Base-by-base conservation (phyloP, 2,329 filamentous ascomycete genomes). In the Ustulina deusta region DNA sequence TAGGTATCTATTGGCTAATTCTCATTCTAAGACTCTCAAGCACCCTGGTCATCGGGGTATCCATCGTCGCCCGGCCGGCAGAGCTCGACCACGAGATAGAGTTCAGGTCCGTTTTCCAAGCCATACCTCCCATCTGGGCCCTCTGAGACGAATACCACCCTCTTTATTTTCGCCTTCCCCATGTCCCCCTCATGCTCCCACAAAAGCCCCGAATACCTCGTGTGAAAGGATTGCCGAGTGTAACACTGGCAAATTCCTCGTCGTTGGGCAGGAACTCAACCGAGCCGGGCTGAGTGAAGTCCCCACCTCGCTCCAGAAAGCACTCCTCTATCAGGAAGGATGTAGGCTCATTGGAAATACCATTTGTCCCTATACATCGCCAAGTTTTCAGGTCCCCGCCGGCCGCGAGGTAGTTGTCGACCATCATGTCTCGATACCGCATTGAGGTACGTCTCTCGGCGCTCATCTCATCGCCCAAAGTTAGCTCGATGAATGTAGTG, bases 391-490 rank as follows among this genome's bases (percentile, higher is more conserved):
- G 17, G 27, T 66, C 25, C 1, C 65, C 68, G 6, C 70, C 61
- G 0, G 68, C 69, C 4, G 55, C 54, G 11, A 64, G 46, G 29
- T 69, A 66, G 44, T 64, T 72, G 38, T 69, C 68, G 6, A 72
- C 57, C 56, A 72, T 60, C 58, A 72, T 70, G 27, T 73, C 65
- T 1, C 58, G 63, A 44, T 69, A 58, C 1, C 46, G 48, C 71
- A 72, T 73, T 0, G 22, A 27, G 1, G 68, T 66, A 1, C 48
- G 1, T 27, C 71, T 59, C 5, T n/a, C 1, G 11, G 46, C 36
- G 15, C 40, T 61, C n/a, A 52, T 17, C 0, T 36, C 13, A 3
- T 63, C 55, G 10, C n/a, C 55, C 0, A n/a, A 2, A 2, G 54
- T 59, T 13, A 70, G 44, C 15, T 40, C 49, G 17, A 62, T 54